Evolutionary conservation across 2,329 filamentous ascomycete genomes (phyloP), one percentile per base, ranked within the genome.

Genomic region (Davidsoniella neocaledoniae): DNA sequence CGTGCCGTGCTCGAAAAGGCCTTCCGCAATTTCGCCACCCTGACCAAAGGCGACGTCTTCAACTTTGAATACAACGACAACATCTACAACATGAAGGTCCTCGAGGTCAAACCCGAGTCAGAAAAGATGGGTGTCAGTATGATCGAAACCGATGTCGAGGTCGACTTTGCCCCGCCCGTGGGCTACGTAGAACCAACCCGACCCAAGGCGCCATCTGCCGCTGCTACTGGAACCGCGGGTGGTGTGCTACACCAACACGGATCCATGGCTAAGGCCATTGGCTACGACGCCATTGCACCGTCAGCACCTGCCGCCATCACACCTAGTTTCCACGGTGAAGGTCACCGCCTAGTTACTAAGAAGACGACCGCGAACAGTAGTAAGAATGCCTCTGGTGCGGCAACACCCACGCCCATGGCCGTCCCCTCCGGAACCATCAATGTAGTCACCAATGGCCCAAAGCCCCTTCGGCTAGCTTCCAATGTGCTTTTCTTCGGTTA

Each of bases 401-500:
- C 87, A 0, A 74, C 84, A 0, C 55, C 5, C 58, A 62, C 4
- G 54, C 57, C 66, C 57, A 6, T 59, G 3, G 59, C 60, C 3
- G 26, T 43, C 14, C 47, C 26, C 5, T 47, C 36, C 4, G 38
- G 41, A 17, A 46, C 26, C 12, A 29, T 33, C 10, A 44, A 25
- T 4, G 19, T 37, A 41, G 26, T 26, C 12, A 39, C 40, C 43
- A 54, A 63, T 64, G 75, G 54, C 79, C 73, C 12, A 87, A 90
- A 55, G 88, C 87, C 0, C 87, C 72, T 98, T 6, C 76, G 91
- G 25, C 64, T 98, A 47, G 76, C 86, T 0, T 82, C 84, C 0
- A 91, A 91, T 58, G 94, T 95, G 65, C 72, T 98, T 4, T 98
- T 98, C 70, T 94, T 98, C 55, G 91, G 91, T 2, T 98, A 96